Conservation (phyloP, 192 early-diverging fungal genomes). For the Coemansia sp. region DNA sequence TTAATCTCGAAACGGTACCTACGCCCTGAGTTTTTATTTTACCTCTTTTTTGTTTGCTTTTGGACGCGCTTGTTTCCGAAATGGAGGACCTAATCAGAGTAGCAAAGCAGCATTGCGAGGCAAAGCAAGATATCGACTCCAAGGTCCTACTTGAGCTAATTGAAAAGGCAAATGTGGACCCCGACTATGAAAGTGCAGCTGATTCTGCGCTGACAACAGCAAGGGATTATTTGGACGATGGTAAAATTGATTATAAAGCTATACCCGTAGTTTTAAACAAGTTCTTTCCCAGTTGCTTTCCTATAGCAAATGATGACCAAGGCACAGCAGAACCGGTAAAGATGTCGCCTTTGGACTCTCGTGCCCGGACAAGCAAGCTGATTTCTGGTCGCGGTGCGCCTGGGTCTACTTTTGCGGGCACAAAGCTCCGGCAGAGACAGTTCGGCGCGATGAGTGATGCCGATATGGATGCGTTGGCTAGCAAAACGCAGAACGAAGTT, state of each 20-base stretch:
- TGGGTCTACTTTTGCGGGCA: constrained; percentile 30
- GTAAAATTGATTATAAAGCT: too few species aligned
- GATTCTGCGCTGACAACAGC: not conserved
- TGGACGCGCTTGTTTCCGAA: too few species aligned
- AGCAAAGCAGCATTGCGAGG: not conserved
- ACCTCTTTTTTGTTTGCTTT: too few species aligned
- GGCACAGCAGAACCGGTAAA: not conserved
- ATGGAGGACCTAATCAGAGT: constrained; percentile 1
- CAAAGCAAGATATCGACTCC: not conserved
- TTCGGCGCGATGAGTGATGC: constrained; percentile 27
- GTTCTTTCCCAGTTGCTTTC: too few species aligned
- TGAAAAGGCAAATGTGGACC: not conserved
- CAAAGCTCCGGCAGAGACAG: constrained; percentile 27
- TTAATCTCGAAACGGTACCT: too few species aligned
- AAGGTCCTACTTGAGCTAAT: not conserved
- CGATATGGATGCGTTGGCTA: constrained; percentile 37
- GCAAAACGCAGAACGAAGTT: constrained; percentile 20
- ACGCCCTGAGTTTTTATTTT: too few species aligned
- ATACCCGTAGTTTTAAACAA: too few species aligned
- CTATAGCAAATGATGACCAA: too few species aligned
- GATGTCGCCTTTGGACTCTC: constrained; percentile 13
- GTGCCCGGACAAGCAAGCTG: constrained; percentile 21
- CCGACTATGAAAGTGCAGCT: not conserved
- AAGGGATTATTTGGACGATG: not conserved
- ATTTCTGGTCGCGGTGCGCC: constrained; percentile 2